Evolutionary conservation across 2,329 filamentous ascomycete species (phyloP), one percentile per base, ranked within the genome.

Genomic region (Apiospora rasikravindrae): DNA sequence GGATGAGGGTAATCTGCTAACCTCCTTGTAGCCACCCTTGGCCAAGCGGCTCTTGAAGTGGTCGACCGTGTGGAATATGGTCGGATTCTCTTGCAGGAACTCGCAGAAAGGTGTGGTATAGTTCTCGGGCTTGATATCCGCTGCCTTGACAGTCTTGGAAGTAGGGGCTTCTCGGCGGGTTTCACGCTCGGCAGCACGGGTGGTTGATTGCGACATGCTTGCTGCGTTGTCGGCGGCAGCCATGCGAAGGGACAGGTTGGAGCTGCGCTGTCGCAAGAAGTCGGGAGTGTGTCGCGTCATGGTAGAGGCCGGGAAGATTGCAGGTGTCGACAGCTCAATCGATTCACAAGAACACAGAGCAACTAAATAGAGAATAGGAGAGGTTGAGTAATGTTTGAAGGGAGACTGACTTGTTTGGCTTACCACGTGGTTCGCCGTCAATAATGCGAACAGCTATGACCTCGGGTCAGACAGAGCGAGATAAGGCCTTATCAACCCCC

Each of bases 61-160:
- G 72, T 91, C 89, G 40, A 98, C 95, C 1, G 94, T 91, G 79
- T 99, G 96, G 82, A 97, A 99, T 67, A 98, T 90, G 11, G 96
- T 98, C 0, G 96, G 96, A 80, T 98, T 98, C 74, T 93, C 88
- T 64, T 91, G 93, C 85, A 98, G 89, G 80, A 98, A 98, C 70
- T 94, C 88, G 80, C 93, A 92, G 81, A 97, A 98, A 0, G 95
- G 94, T 83, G 94, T 87, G 11, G 94, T 93, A 81, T 95, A 97
- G 73, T 87, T 87, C 78, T 91, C 90, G 5, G 90, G 88, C 70
- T 85, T 84, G 16, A 76, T 69, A 1, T 72, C 67, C 66, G 75
- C 73, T 61, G 80, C 67, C 26, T 73, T 71, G 68, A 77, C 79
- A 13, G 71, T 73, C 69, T 51, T 72, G 70, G 40, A 79, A 44